These are phyloP conservation scores for Hyaloscypha finlandica DNA, from an alignment of 495 filamentous ascomycete species.

Conservation along the genomic window DNA sequence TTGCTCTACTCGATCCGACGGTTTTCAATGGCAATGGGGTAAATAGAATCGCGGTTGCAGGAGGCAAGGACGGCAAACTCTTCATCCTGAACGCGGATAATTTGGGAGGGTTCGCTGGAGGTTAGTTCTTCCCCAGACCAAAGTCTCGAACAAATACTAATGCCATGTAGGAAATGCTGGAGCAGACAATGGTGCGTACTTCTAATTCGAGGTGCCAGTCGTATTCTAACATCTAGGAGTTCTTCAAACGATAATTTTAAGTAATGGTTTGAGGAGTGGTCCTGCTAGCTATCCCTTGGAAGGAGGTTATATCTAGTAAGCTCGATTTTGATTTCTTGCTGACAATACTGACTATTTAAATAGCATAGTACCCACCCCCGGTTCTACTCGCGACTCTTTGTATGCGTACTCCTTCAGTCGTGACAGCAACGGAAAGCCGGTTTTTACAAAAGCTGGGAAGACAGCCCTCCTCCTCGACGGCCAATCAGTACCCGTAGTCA, in stretches of 20 bases:
- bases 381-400: conserved; percentile 29
- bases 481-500: conserved; percentile 31
- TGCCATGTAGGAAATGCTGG: conserved; percentile 24
- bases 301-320: conserved; percentile 46
- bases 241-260: conserved; percentile 42
- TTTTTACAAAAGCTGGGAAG: conserved; percentile 27
- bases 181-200: conserved; percentile 34
- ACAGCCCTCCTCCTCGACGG: conserved; percentile 38
- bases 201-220: background rate
- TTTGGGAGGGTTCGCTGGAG: conserved; percentile 31
- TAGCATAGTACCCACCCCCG: background rate
- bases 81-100: conserved; percentile 48
- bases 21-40: conserved; percentile 41
- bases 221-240: conserved; percentile 21
- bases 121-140: conserved; percentile 10
- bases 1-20: conserved; percentile 39
- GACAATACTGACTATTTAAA: background rate
- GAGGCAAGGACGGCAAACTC: conserved; percentile 46
- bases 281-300: conserved; percentile 46
- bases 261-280: conserved; percentile 44
- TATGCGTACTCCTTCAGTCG: conserved; percentile 29
- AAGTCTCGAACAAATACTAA: background rate
- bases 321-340: background rate
- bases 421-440: conserved; percentile 28
- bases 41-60: conserved; percentile 41